Evolutionary conservation across 2,329 filamentous ascomycete genomes (phyloP), one percentile per base, ranked within the genome.

Genomic region (Colletotrichum ledebouriae): DNA sequence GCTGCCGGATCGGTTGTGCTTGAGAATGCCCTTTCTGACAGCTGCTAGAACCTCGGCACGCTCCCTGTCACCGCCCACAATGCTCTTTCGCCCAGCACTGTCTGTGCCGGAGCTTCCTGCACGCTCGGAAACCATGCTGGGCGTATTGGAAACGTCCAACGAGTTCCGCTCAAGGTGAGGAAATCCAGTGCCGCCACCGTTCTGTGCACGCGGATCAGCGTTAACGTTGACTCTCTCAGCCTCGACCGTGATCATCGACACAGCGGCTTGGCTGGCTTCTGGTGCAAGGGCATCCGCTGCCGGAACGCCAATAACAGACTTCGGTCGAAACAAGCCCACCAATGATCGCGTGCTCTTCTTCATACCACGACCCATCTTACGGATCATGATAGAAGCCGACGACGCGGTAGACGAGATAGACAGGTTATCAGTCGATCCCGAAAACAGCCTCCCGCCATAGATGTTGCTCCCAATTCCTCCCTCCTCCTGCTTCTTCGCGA

Each of bases 281-380:
- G 87, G 84, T 2, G 89, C 79, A 33, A 87, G 85, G 6, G 85
- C 83, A 73, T 97, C 94, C 3, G 91, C 88, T 37, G 89, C 85
- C 17, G 93, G 89, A 20, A 91, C 89, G 37, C 94, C 94, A 73
- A 95, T 87, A 15, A 97, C 86, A 1, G 95, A 98, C 79, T 98
- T 99, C 0, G 96, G 95, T 71, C 96, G 87, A 83, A 99, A 99
- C 7, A 99, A 85, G 29, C 96, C 96, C 73, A 97, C 97, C 61
- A 99, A 88, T 25, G 94, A 98, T 55, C 94, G 88, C 17, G 92
- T 92, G 59, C 94, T 91, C 81, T 96, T 97, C 86, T 97, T 98
- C 89, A 98, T 92, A n/a, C 95, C 94, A 72, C 94, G 94, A 63
- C 96, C 96, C 96, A 99, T 99, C 83, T 99, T 99, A 60, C 96